phyloP scores from a whole-genome alignment of 331 rosid species.

The Acacia pycnantha region DNA sequence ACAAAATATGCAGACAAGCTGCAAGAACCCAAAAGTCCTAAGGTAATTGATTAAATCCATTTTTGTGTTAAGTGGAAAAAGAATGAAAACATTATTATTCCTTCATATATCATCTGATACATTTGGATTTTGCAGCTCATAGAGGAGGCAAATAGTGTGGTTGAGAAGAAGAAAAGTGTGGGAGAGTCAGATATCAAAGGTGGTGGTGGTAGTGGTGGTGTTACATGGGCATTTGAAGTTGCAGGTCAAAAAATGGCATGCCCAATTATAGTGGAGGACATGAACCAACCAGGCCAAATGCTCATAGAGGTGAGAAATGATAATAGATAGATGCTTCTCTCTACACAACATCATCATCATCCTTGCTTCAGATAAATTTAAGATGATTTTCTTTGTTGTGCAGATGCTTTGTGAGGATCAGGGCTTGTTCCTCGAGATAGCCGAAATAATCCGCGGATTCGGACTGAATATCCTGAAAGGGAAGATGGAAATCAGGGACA shows the following conservation, averaged over 20 bases:
- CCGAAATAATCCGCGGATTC: constrained; percentile 48
- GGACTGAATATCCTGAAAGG: constrained; percentile 70
- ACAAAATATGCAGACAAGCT: constrained; percentile 68
- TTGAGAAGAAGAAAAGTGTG: constrained; percentile 37
- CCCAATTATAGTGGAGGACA: constrained; percentile 86
- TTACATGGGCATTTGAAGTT: constrained; percentile 82
- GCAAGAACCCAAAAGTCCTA: constrained; percentile 57
- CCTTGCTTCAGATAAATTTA: not conserved
- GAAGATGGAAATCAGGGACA: constrained; percentile 52
- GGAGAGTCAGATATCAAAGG: constrained; percentile 18
- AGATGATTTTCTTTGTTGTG: constrained; percentile 16
- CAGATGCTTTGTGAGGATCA: constrained; percentile 82
- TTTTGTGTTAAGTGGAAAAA: not conserved
- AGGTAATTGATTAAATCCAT: constrained; percentile 47
- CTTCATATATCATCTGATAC: constrained; percentile 10
- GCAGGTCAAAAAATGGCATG: constrained; percentile 66
- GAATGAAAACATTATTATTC: not conserved
- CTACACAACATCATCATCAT: not conserved
- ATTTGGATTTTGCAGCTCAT: constrained; percentile 48
- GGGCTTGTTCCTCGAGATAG: constrained; percentile 67
- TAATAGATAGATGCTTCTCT: not conserved
- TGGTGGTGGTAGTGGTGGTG: constrained; percentile 29
- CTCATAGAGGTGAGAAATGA: constrained; percentile 66
- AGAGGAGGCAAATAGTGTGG: constrained; percentile 46
- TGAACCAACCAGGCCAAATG: constrained; percentile 75